Conservation (phyloP, 2,329 filamentous ascomycete species). For the Fusarium udum region DNA sequence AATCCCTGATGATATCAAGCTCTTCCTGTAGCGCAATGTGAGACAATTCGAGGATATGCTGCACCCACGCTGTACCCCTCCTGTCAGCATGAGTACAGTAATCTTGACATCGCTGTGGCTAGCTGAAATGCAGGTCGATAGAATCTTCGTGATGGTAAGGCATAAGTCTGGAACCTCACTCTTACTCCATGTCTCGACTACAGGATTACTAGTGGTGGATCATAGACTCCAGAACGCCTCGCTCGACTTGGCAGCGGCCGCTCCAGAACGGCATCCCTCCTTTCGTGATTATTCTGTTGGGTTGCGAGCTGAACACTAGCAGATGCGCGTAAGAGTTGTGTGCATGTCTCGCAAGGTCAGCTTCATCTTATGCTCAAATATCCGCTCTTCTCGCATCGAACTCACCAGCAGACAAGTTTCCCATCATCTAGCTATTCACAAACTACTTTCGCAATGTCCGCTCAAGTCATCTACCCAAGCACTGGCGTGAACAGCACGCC, state of each 20-base stretch:
- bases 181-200: background rate
- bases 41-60: background rate
- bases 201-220: background rate
- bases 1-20: background rate
- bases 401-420: rapidly evolving
- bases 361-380: background rate
- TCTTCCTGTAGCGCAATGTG: rapidly evolving
- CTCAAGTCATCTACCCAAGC: background rate
- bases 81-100: background rate
- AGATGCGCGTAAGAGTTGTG: no score
- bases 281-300: no score
- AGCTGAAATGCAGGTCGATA: background rate
- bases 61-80: rapidly evolving
- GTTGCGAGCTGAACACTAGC: rapidly evolving
- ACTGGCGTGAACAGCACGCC: background rate
- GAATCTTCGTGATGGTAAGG: rapidly evolving
- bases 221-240: background rate
- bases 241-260: background rate
- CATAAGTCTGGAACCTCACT: background rate
- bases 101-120: background rate
- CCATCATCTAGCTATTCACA: no score
- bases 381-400: background rate
- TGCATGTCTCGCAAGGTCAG: background rate
- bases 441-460: background rate
- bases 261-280: rapidly evolving